Evolutionary conservation across 192 early-diverging fungal genomes (phyloP).

Genomic region (Coemansia sp.): DNA sequence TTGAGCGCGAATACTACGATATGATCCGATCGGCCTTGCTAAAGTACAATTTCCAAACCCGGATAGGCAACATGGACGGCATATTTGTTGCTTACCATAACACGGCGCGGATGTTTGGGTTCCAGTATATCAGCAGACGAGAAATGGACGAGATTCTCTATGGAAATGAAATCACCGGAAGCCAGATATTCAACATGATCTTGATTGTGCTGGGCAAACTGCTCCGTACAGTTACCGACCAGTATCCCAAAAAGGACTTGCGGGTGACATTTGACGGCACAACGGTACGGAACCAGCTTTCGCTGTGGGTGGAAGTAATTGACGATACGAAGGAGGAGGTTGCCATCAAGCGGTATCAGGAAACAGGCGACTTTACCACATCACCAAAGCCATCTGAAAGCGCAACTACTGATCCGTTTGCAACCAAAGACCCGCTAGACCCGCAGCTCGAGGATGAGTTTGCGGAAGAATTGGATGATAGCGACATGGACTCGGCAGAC

Average conservation of each 20-base stretch:
- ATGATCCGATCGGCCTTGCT: conserved; percentile 89
- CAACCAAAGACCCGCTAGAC: conserved; percentile 22
- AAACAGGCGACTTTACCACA: conserved; percentile 20
- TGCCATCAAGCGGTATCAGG: conserved; percentile 28
- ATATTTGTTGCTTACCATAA: conserved; percentile 93
- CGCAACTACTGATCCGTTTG: conserved; percentile 19
- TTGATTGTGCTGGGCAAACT: conserved; percentile 63
- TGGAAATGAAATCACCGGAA: conserved; percentile 66
- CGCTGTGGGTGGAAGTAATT: conserved; percentile 58
- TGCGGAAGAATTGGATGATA: conserved; percentile 13
- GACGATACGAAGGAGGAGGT: conserved; percentile 37
- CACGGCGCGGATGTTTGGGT: conserved; percentile 86
- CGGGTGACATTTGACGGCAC: conserved; percentile 58
- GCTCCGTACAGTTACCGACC: conserved; percentile 59
- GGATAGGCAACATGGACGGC: conserved; percentile 95
- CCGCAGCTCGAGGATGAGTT: conserved; percentile 2
- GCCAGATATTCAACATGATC: conserved; percentile 65
- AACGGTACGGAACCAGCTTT: conserved; percentile 10
- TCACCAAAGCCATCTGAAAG: conserved; percentile 2
- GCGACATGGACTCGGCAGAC: conserved; percentile 26
- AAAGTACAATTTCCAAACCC: conserved; percentile 85
- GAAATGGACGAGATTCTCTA: conserved; percentile 81
- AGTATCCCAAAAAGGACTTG: conserved; percentile 58
- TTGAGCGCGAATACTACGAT: conserved; percentile 92
- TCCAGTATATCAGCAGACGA: conserved; percentile 82